Base-by-base conservation (phyloP, 2,329 filamentous ascomycete genomes). In the Hymenoscyphus albidus region DNA sequence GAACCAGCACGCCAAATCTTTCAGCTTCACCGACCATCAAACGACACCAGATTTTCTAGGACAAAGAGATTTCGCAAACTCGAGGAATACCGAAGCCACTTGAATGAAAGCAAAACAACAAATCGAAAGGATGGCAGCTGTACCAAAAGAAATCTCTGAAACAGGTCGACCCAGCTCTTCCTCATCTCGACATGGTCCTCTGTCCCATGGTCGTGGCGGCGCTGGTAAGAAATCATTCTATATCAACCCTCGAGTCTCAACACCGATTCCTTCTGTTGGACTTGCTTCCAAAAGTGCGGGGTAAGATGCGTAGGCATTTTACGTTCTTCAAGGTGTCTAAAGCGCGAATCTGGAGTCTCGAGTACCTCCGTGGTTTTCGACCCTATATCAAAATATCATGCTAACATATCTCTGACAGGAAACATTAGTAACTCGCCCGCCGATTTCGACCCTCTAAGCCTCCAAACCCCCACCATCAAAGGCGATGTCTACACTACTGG, bases 401-500 rank as follows among this genome's bases (percentile, higher is more conserved):
- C 40, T 38, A 35, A 51, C 31, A n/a, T 12, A 35, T 10, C 13
- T 18, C 12, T 18, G 14, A 13, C n/a, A 64, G 80, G 89, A 74
- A 92, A 92, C 80, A 90, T 91, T 75, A 82, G 83, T 74, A 81
- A 84, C 69, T 77, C 80, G 64, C 77, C 80, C 64, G 76, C 80
- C 68, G 77, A 78, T 65, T 71, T 86, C 56, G 78, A 80, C 38
- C 80, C 86, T 60, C 79, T 85, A 68, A 90, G 94, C 73, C 86
- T 96, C 68, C 80, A 88, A 72, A 97, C 93, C 1, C 93, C 93
- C 0, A 90, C 86, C 13, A 85, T 98, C 75, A 97, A 96, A 80
- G 85, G 85, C 58, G 80, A 90, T n/a, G 82, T 91, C 69, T 93
- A 94, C 74, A 97, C 93, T 22, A 97, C 93, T 2, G 93, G 93